A percentile compares a stretch with the other conserved stretches of the same genome.
Evolutionary conservation across 2,329 filamentous ascomycete species (phyloP).

Genomic region (Rutstroemia sp.): DNA sequence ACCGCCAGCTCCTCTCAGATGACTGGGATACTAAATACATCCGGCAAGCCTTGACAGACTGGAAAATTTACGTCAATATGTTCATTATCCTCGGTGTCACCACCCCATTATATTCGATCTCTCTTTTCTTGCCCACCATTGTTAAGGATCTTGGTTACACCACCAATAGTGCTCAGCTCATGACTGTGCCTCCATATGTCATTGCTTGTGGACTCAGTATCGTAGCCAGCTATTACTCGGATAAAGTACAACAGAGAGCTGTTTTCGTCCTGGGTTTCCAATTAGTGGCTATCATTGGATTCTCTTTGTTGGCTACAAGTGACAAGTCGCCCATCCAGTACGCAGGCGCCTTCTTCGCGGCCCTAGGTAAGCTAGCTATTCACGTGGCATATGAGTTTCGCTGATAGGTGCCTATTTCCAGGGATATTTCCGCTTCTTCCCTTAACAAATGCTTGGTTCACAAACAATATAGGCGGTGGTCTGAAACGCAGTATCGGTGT

Average conservation of each 20-base stretch:
- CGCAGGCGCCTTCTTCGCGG: constrained; percentile 73
- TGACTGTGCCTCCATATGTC: constrained; percentile 48
- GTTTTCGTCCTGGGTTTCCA: constrained; percentile 60
- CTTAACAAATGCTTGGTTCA: constrained; percentile 79
- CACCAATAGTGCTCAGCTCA: constrained; percentile 40
- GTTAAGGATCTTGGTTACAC: constrained; percentile 46
- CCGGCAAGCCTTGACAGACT: constrained; percentile 51
- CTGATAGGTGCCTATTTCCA: constrained; percentile 28
- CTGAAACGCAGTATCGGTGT: constrained; percentile 84
- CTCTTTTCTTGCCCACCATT: constrained; percentile 37
- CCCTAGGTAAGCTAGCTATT: constrained; percentile 40
- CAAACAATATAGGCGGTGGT: constrained; percentile 84
- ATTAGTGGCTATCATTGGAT: constrained; percentile 64
- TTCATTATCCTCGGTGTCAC: constrained; percentile 55
- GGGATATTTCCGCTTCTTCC: constrained; percentile 78
- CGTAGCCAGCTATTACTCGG: constrained; percentile 62
- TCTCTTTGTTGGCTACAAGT: constrained; percentile 66
- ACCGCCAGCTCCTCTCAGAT: constrained; percentile 65
- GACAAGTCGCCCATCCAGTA: constrained; percentile 64
- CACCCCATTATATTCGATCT: constrained; percentile 38
- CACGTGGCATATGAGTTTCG: not conserved
- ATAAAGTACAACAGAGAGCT: constrained; percentile 63
- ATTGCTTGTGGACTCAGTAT: constrained; percentile 62
- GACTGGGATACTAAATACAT: constrained; percentile 50
- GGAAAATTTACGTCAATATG: constrained; percentile 38